Evolutionary conservation across 2,329 filamentous ascomycete genomes (phyloP).

Genomic region (Coniella lustricola): DNA sequence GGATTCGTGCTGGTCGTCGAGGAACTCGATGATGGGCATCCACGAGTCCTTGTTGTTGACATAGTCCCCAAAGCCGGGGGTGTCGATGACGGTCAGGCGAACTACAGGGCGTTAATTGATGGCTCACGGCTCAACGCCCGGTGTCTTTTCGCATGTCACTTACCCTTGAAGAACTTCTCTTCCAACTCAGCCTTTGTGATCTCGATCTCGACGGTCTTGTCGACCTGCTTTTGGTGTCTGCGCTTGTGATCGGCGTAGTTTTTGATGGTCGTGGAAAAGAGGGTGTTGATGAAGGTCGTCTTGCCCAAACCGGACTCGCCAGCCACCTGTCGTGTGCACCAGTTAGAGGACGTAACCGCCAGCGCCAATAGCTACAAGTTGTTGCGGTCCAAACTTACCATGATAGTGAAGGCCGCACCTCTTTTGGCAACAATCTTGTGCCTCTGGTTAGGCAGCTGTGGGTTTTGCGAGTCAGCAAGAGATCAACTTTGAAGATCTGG

Average conservation of each 20-base stretch:
- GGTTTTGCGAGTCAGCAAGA: neutral
- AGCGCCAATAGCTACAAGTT: neutral
- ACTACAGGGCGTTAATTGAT: slow-evolving; percentile 47
- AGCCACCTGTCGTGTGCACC: slow-evolving; percentile 60
- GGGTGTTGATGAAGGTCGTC: slow-evolving; percentile 99
- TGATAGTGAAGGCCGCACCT: slow-evolving; percentile 97
- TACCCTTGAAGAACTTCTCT: slow-evolving; percentile 99
- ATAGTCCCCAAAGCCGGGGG: slow-evolving; percentile 97
- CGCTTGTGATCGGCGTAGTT: slow-evolving; percentile 99
- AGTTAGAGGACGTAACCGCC: neutral
- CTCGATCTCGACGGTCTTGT: slow-evolving; percentile 99
- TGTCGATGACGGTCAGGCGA: slow-evolving; percentile 97
- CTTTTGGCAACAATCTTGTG: slow-evolving; percentile 73
- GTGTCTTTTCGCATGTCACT: slow-evolving; percentile 14
- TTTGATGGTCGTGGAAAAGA: slow-evolving; percentile 99
- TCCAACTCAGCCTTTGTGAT: slow-evolving; percentile 99
- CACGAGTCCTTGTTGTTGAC: slow-evolving; percentile 99
- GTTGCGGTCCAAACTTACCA: slow-evolving; percentile 54
- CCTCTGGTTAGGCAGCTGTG: slow-evolving; percentile 58
- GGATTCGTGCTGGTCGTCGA: slow-evolving; percentile 99
- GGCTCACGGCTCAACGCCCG: neutral
- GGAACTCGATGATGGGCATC: slow-evolving; percentile 99
- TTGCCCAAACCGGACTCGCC: slow-evolving; percentile 98
- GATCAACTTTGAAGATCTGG: neutral
- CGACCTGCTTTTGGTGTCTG: slow-evolving; percentile 97